Evolutionary conservation across 805 yeast genomes (phyloP).

Genomic region (Diddensiella transvaalensis): DNA sequence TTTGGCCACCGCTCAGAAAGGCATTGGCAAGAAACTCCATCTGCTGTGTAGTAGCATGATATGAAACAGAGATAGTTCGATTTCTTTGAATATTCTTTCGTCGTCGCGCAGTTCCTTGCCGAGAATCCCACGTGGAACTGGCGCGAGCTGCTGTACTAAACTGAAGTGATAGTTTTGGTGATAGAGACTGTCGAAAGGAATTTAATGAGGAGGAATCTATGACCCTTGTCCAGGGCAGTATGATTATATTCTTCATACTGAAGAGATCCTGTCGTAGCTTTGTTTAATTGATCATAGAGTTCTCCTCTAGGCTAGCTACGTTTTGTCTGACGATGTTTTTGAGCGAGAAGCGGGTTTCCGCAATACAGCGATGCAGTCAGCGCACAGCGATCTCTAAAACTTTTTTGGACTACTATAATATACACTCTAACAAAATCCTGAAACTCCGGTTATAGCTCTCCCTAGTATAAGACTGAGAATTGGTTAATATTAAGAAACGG

Average conservation of each 20-base stretch:
- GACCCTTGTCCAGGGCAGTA: background rate
- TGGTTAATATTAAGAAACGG: too few species aligned
- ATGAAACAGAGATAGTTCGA: background rate
- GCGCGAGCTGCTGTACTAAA: background rate
- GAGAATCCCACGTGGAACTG: background rate
- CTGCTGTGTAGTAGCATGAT: background rate
- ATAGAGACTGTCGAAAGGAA: background rate
- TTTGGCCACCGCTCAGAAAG: background rate
- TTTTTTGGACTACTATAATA: too few species aligned
- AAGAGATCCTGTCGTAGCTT: too few species aligned
- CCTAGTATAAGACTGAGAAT: slow-evolving; percentile 32
- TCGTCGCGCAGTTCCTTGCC: background rate
- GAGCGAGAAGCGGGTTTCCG: too few species aligned
- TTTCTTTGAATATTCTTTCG: too few species aligned
- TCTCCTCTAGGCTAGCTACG: too few species aligned
- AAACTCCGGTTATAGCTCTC: slow-evolving; percentile 39
- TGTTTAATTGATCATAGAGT: background rate
- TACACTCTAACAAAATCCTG: slow-evolving; percentile 20
- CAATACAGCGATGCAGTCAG: too few species aligned
- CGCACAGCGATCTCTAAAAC: too few species aligned
- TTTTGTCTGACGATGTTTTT: too few species aligned
- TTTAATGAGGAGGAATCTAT: background rate
- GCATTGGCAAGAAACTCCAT: background rate
- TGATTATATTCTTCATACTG: too few species aligned
- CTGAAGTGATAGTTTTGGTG: background rate